These are phyloP conservation scores for Talaromyces piceae DNA, from an alignment of 2,329 filamentous ascomycete species.

Conservation along the genomic window DNA sequence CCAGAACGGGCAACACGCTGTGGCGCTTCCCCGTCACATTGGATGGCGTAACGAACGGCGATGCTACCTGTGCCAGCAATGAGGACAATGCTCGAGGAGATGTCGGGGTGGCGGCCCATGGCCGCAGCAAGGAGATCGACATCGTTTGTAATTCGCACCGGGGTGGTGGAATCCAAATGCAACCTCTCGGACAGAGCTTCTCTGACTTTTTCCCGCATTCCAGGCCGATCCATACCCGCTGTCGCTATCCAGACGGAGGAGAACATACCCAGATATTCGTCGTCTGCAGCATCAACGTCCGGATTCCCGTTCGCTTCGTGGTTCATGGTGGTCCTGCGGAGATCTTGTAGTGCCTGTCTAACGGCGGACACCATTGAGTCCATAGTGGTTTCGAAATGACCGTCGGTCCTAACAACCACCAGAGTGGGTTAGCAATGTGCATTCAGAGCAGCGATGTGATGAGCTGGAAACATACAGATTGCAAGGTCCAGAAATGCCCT, in stretches of 20 bases:
- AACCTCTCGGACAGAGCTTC: slow-evolving; percentile 22
- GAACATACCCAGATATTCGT: too few relatives aligned
- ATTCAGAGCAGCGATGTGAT: not conserved
- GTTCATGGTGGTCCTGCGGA: too few relatives aligned
- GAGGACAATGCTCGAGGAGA: slow-evolving; percentile 24
- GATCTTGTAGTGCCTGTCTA: slow-evolving; percentile 12
- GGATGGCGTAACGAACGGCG: slow-evolving; percentile 31
- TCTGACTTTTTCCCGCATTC: slow-evolving; percentile 21
- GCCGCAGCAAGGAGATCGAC: slow-evolving; percentile 32
- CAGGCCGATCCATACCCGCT: slow-evolving; percentile 34
- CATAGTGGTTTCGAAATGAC: slow-evolving; percentile 19
- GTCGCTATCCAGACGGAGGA: slow-evolving; percentile 33
- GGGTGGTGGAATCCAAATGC: slow-evolving; percentile 14
- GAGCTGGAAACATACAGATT: slow-evolving; percentile 28
- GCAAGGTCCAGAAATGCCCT: slow-evolving; percentile 30
- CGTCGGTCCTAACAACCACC: slow-evolving; percentile 20
- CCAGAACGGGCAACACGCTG: slow-evolving; percentile 29
- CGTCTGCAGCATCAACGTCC: too few relatives aligned
- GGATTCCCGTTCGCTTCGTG: not conserved
- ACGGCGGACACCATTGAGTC: slow-evolving; percentile 18
- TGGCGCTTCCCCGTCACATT: slow-evolving; percentile 12
- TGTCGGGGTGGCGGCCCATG: slow-evolving; percentile 12
- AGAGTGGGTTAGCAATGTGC: too few relatives aligned
- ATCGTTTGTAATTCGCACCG: slow-evolving; percentile 32
- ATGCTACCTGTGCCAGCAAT: slow-evolving; percentile 40